Evolutionary conservation across 371 early-diverging fungal genomes (phyloP).

Genomic region (Syncephalastrum sp.): DNA sequence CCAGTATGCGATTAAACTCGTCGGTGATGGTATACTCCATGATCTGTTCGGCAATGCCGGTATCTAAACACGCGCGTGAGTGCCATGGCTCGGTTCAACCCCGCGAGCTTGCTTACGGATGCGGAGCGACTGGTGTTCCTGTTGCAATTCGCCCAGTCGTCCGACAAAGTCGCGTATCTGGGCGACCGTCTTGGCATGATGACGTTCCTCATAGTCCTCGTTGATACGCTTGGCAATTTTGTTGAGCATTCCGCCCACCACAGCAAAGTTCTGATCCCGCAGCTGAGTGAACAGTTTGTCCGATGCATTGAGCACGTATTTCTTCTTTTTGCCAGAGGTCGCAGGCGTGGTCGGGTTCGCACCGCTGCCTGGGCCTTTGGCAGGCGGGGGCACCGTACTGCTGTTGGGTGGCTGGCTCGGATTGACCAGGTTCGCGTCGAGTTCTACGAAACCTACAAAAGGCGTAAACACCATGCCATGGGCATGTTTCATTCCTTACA

Average conservation of each 20-base stretch:
- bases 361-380: constrained; percentile 15
- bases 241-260: constrained; percentile 80
- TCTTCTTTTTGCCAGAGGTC: constrained; percentile 64
- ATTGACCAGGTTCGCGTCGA: constrained; percentile 50
- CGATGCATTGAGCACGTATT: constrained; percentile 74
- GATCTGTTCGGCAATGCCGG: constrained; percentile 82
- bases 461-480: not conserved
- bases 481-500: constrained; percentile 25
- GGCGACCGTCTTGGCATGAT: constrained; percentile 84
- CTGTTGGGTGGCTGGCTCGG: constrained; percentile 29
- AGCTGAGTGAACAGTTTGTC: constrained; percentile 81
- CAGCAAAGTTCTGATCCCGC: constrained; percentile 87
- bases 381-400: constrained; percentile 10
- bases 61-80: constrained; percentile 53
- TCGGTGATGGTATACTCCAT: constrained; percentile 74
- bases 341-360: constrained; percentile 7
- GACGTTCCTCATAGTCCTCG: constrained; percentile 83
- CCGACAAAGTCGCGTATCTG: constrained; percentile 91
- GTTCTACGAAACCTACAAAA: constrained; percentile 55
- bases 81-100: no score
- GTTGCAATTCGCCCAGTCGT: constrained; percentile 76
- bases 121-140: constrained; percentile 80
- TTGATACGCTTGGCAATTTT: constrained; percentile 82
- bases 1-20: constrained; percentile 78
- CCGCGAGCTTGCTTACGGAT: constrained; percentile 54